phyloP scores from a whole-genome alignment of 805 yeast species.

The Candida anglica region DNA sequence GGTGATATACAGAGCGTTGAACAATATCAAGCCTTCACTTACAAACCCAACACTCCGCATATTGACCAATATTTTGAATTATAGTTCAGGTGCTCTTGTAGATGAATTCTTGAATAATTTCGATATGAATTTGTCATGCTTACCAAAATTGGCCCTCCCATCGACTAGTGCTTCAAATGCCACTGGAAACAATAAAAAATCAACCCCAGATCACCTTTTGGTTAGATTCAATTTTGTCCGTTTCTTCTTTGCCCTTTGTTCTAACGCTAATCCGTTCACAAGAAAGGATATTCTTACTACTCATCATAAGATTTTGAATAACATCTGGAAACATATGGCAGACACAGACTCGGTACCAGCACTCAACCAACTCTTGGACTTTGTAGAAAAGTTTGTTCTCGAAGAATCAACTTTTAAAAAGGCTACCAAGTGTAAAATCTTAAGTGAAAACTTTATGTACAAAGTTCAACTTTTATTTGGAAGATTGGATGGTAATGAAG shows the following conservation, averaged over 20 bases:
- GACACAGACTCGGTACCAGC: constrained; percentile 47
- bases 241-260: constrained; percentile 56
- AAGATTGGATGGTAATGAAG: constrained; percentile 17
- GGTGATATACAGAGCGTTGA: constrained; percentile 64
- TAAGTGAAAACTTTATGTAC: constrained; percentile 71
- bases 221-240: constrained; percentile 57
- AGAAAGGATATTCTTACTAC: constrained; percentile 66
- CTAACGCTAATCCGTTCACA: constrained; percentile 46
- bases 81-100: constrained; percentile 45
- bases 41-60: constrained; percentile 63
- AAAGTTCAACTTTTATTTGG: constrained; percentile 50
- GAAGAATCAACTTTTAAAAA: constrained; percentile 60
- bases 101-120: constrained; percentile 61
- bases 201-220: constrained; percentile 21
- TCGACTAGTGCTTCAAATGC: constrained; percentile 14
- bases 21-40: constrained; percentile 49
- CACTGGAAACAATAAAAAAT: constrained; percentile 36
- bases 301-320: constrained; percentile 51
- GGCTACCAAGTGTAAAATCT: constrained; percentile 65
- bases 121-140: constrained; percentile 59
- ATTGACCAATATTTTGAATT: constrained; percentile 47
- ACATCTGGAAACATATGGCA: constrained; percentile 62
- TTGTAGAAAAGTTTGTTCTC: constrained; percentile 50
- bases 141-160: constrained; percentile 62
- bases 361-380: constrained; percentile 33